A percentile compares a stretch with the other conserved stretches of the same genome.
phyloP scores from a whole-genome alignment of 2,329 filamentous ascomycete species.

The Leptographium flavum region DNA sequence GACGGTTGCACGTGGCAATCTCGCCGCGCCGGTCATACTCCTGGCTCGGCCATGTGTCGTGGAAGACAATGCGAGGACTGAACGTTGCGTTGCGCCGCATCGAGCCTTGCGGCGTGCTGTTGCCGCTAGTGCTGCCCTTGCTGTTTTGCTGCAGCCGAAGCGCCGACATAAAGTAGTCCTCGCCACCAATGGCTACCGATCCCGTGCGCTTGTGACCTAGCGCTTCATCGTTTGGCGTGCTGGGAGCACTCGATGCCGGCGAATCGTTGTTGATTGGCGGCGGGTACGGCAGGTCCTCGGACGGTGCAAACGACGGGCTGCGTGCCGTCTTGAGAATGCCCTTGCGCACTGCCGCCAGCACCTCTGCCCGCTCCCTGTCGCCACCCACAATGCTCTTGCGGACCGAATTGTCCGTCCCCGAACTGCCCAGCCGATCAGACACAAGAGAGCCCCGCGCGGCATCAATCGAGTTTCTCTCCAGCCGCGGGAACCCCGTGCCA shows the following conservation, averaged over 20 bases:
- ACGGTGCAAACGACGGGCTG: conserved; percentile 48
- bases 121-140: conserved; percentile 71
- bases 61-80: conserved; percentile 84
- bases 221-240: conserved; percentile 70
- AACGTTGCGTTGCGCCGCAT: conserved; percentile 56
- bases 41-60: conserved; percentile 89
- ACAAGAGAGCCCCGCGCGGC: conserved; percentile 32
- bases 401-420: conserved; percentile 44
- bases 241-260: conserved; percentile 72
- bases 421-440: conserved; percentile 39
- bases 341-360: conserved; percentile 83
- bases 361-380: conserved; percentile 79
- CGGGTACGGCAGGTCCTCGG: conserved; percentile 45
- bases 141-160: conserved; percentile 60
- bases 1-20: conserved; percentile 91
- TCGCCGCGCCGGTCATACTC: conserved; percentile 96
- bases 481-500: conserved; percentile 67
- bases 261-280: conserved; percentile 59
- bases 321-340: conserved; percentile 89
- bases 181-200: conserved; percentile 60
- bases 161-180: conserved; percentile 80
- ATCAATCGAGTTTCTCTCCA: conserved; percentile 73
- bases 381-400: conserved; percentile 85
- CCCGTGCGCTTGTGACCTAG: conserved; percentile 52
- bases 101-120: conserved; percentile 59